phyloP scores from a whole-genome alignment of 768 basidiomycete genomes.

The Naganishia antarctica region DNA sequence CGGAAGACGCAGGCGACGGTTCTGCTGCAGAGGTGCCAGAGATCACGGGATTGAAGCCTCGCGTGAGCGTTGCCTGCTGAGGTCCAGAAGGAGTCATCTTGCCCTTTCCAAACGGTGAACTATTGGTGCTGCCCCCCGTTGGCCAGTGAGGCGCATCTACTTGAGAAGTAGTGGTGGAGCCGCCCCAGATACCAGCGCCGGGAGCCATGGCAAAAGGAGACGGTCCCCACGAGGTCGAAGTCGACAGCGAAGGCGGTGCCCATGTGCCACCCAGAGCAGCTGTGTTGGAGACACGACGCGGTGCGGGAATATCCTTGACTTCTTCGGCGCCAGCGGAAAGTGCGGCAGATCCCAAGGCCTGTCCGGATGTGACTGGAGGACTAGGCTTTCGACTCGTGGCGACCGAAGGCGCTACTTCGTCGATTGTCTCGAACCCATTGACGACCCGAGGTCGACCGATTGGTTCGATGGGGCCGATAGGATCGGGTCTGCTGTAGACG shows the following conservation, averaged over 20 bases:
- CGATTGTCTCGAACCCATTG: constrained; percentile 20
- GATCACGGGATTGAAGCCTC: constrained; percentile 5
- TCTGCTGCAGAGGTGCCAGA: neutral
- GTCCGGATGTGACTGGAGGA: constrained; percentile 34
- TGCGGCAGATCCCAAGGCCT: constrained; percentile 46
- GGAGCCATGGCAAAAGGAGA: constrained; percentile 17
- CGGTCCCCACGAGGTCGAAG: constrained; percentile 14
- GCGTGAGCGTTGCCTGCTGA: constrained; percentile 10
- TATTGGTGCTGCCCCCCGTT: constrained; percentile 7
- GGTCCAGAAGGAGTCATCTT: neutral
- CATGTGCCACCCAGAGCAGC: constrained; percentile 17
- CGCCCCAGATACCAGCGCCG: constrained; percentile 19
- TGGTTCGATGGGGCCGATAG: constrained; percentile 31
- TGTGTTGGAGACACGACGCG: constrained; percentile 35
- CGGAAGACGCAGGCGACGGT: neutral
- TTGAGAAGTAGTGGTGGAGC: constrained; percentile 11
- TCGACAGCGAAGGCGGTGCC: constrained; percentile 9
- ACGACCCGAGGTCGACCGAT: constrained; percentile 33
- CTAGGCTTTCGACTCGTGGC: constrained; percentile 26
- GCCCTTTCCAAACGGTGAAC: constrained; percentile 14
- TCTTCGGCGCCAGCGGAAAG: constrained; percentile 42
- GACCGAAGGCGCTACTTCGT: constrained; percentile 20
- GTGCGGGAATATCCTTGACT: constrained; percentile 39
- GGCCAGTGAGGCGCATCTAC: constrained; percentile 19
- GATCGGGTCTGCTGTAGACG: constrained; percentile 12